Evolutionary conservation across 768 basidiomycete species (phyloP).

Genomic region (Candolleomyces aberdarensis): DNA sequence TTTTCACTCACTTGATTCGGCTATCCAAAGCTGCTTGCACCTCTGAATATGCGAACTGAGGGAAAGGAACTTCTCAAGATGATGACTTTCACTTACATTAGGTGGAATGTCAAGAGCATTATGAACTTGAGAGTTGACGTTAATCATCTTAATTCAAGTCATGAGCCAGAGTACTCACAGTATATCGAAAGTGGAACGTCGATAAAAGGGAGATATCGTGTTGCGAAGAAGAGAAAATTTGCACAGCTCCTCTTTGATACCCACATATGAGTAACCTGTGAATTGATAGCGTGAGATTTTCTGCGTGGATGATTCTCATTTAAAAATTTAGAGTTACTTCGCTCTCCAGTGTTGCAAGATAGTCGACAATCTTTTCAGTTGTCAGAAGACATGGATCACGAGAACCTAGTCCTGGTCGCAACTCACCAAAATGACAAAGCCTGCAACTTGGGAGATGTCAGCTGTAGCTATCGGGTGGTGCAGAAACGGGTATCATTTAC

Average conservation of each 20-base stretch:
- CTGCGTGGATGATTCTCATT: neutral
- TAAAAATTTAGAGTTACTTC: neutral
- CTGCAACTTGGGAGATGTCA: neutral
- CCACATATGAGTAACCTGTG: neutral
- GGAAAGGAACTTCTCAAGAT: too few relatives aligned
- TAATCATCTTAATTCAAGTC: neutral
- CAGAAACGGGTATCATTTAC: neutral
- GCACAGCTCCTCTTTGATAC: neutral
- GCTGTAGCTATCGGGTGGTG: neutral
- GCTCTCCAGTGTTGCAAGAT: neutral
- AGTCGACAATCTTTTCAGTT: neutral
- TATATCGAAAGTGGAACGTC: neutral
- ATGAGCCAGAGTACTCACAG: neutral
- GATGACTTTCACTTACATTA: neutral
- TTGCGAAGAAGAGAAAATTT: neutral
- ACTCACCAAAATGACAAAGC: neutral
- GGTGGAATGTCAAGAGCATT: neutral
- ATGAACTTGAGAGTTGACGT: neutral
- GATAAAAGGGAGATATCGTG: neutral
- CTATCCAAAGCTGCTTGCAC: neutral
- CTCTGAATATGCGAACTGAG: too few relatives aligned
- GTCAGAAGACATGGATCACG: neutral
- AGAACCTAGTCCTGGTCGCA: neutral
- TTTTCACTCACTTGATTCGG: neutral
- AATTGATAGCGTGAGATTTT: neutral